Evolutionary conservation across 2,329 filamentous ascomycete genomes (phyloP).

Genomic region (Acephala macrosclerotiorum): DNA sequence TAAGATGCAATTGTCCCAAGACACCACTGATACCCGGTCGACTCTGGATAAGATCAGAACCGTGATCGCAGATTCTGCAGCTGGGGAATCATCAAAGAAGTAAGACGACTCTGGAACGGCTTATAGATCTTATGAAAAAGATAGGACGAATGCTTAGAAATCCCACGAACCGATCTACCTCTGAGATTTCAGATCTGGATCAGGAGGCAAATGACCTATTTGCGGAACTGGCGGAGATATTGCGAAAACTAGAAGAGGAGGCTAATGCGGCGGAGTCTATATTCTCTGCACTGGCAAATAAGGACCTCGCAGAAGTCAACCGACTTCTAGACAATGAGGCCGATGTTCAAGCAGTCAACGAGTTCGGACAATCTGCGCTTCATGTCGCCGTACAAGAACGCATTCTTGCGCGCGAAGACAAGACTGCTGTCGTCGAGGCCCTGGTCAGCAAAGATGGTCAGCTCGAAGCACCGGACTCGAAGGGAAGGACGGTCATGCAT

Average conservation of each 20-base stretch:
- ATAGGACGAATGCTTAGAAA: neutral
- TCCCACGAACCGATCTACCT: neutral
- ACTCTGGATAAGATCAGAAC: neutral
- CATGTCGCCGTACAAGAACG: neutral
- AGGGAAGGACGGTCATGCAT: neutral
- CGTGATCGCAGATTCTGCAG: neutral
- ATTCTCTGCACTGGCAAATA: neutral
- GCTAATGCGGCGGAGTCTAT: neutral
- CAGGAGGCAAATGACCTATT: neutral
- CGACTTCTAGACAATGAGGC: neutral
- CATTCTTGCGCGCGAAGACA: neutral
- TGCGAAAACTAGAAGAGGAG: neutral
- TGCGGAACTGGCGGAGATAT: neutral
- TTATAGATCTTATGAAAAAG: neutral
- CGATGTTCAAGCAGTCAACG: neutral
- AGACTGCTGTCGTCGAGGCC: neutral
- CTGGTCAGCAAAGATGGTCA: neutral
- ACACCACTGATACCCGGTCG: neutral
- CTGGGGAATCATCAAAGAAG: neutral
- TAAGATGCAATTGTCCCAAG: neutral
- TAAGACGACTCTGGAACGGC: constrained; percentile 3
- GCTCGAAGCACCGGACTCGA: neutral
- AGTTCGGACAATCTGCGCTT: neutral
- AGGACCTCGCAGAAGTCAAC: neutral
- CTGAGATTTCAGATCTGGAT: neutral